phyloP scores from a whole-genome alignment of 257 asterid species.

The Penstemon eatonii region DNA sequence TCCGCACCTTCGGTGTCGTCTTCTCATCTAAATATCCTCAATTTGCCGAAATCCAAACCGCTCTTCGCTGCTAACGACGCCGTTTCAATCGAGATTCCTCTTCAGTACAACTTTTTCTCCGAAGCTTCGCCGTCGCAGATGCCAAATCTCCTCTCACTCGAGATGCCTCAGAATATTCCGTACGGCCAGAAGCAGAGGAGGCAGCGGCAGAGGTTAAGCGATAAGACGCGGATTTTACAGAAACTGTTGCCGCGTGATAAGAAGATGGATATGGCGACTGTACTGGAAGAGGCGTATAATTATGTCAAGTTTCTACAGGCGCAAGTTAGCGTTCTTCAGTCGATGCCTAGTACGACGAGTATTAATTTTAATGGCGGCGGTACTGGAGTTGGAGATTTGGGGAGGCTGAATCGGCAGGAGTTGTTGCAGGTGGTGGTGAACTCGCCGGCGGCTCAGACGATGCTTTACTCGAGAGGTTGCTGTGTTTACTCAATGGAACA shows the following conservation, averaged over 20 bases:
- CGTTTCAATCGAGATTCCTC: slow-evolving; percentile 17
- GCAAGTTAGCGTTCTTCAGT: slow-evolving; percentile 59
- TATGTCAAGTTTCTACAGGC: slow-evolving; percentile 77
- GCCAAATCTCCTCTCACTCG: slow-evolving; percentile 43
- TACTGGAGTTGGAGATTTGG: slow-evolving; percentile 34
- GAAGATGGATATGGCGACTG: slow-evolving; percentile 68
- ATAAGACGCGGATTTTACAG: slow-evolving; percentile 50
- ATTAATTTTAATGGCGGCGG: slow-evolving; percentile 8
- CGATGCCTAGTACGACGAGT: slow-evolving; percentile 48
- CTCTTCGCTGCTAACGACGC: slow-evolving; percentile 22
- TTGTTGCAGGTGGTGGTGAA: slow-evolving; percentile 58
- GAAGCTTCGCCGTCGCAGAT: slow-evolving; percentile 28
- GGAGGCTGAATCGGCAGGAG: slow-evolving; percentile 62
- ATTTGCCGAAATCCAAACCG: slow-evolving; percentile 34
- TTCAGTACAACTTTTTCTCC: slow-evolving; percentile 40
- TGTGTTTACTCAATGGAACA: slow-evolving; percentile 69
- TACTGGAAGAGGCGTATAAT: slow-evolving; percentile 73
- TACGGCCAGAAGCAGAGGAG: slow-evolving; percentile 2
- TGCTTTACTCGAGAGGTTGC: slow-evolving; percentile 55
- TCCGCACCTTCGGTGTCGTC: too few relatives aligned
- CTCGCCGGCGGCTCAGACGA: slow-evolving; percentile 61
- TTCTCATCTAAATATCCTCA: not conserved
- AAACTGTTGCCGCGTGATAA: slow-evolving; percentile 59
- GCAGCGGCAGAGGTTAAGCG: slow-evolving; percentile 47
- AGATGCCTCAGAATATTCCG: slow-evolving; percentile 28